Percentiles rank a stretch among this genome's conserved stretches.
phyloP scores from a whole-genome alignment of 202 grass and related monocot genomes.

The Alloteropsis angusta region DNA sequence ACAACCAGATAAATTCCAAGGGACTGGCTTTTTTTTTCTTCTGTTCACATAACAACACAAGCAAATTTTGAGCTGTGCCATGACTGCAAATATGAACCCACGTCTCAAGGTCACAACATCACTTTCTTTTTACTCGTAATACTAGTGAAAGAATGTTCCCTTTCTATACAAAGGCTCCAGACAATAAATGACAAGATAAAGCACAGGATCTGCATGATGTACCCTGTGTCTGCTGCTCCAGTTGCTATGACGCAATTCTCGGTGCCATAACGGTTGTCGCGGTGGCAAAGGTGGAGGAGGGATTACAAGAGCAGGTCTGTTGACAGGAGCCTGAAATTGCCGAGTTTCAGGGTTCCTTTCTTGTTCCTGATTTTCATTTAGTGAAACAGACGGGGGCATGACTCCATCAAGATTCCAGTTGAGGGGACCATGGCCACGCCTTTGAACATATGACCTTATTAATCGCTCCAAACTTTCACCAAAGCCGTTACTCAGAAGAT shows the following conservation, averaged over 20 bases:
- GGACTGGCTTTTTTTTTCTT: neutral
- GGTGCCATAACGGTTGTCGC: constrained; percentile 65
- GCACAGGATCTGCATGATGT: constrained; percentile 47
- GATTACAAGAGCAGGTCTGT: constrained; percentile 57
- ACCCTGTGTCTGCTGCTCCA: constrained; percentile 65
- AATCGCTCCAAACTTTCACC: constrained; percentile 91
- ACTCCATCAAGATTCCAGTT: constrained; percentile 57
- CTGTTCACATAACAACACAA: neutral
- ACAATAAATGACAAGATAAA: constrained; percentile 20
- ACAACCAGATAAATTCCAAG: neutral
- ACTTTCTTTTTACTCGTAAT: neutral
- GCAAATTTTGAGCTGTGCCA: neutral
- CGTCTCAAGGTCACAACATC: neutral
- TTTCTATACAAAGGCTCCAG: constrained; percentile 11
- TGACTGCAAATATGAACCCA: neutral
- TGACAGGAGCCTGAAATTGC: constrained; percentile 33
- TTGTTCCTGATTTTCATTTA: constrained; percentile 52
- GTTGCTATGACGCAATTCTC: constrained; percentile 55
- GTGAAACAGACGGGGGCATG: constrained; percentile 34
- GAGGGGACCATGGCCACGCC: constrained; percentile 46
- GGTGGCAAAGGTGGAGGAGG: constrained; percentile 81
- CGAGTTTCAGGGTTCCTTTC: constrained; percentile 54
- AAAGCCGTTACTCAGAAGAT: constrained; percentile 97
- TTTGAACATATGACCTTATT: constrained; percentile 88
- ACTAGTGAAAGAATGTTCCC: neutral